These are phyloP conservation scores for Coemansia sp. DNA, from an alignment of 192 early-diverging fungal species.

Conservation along the genomic window DNA sequence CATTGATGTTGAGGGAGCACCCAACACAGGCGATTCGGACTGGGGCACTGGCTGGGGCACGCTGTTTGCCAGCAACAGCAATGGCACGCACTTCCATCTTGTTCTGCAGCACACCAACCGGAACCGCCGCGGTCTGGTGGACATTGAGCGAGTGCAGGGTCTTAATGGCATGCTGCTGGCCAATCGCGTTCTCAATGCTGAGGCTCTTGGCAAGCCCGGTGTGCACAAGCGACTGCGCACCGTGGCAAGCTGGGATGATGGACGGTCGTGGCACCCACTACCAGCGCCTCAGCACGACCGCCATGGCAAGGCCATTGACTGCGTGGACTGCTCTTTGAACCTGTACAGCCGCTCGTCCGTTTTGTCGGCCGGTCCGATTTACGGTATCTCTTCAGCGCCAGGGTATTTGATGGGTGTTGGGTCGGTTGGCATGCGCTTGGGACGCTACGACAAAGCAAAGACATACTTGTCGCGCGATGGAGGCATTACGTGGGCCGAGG, in stretches of 20 bases:
- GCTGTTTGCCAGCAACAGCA: conserved; percentile 84
- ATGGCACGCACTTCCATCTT: conserved; percentile 74
- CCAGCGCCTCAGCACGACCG: conserved; percentile 52
- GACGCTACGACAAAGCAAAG: conserved; percentile 56
- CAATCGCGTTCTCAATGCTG: conserved; percentile 77
- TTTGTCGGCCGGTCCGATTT: conserved; percentile 52
- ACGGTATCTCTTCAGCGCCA: conserved; percentile 64
- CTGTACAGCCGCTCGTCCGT: conserved; percentile 70
- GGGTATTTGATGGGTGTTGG: conserved; percentile 90
- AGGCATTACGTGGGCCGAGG: conserved; percentile 76
- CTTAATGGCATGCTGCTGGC: conserved; percentile 81
- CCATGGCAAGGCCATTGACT: conserved; percentile 16
- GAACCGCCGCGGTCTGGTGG: conserved; percentile 67
- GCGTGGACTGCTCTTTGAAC: conserved; percentile 67
- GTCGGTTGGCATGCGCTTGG: conserved; percentile 69
- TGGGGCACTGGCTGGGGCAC: conserved; percentile 41
- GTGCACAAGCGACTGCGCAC: conserved; percentile 64
- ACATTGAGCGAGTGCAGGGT: conserved; percentile 87
- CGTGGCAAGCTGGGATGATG: conserved; percentile 88
- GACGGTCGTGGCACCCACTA: conserved; percentile 64
- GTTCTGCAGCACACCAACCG: conserved; percentile 80
- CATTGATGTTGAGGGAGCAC: conserved; percentile 69
- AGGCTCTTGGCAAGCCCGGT: conserved; percentile 54
- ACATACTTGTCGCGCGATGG: conserved; percentile 83
- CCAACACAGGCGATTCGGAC: conserved; percentile 36